phyloP scores from a whole-genome alignment of 176 grass and related monocot species.

The Oryza longistaminata region DNA sequence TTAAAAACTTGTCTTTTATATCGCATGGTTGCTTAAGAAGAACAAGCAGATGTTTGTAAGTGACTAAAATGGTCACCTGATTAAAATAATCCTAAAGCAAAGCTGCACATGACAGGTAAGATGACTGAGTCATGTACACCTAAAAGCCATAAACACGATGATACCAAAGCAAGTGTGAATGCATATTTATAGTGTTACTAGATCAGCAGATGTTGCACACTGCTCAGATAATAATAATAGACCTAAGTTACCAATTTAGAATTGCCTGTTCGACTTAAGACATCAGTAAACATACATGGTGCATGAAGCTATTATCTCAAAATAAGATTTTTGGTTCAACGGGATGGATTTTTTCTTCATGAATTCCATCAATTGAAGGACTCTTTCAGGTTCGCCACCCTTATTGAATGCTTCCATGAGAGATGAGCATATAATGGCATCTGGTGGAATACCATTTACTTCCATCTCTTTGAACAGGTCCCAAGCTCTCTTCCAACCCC shows the following conservation, averaged over 20 bases:
- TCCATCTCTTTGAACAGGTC: slow-evolving; percentile 80
- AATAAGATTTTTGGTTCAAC: slow-evolving; percentile 73
- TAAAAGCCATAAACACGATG: slow-evolving; percentile 23
- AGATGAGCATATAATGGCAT: slow-evolving; percentile 79
- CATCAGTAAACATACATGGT: slow-evolving; percentile 65
- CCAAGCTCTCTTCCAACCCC: slow-evolving; percentile 70
- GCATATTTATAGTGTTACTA: slow-evolving; percentile 8
- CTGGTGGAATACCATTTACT: slow-evolving; percentile 54
- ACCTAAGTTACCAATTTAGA: slow-evolving; percentile 14
- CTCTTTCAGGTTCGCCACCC: slow-evolving; percentile 65
- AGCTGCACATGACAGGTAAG: not conserved
- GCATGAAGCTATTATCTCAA: slow-evolving; percentile 85
- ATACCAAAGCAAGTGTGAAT: not conserved
- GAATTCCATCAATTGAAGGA: slow-evolving; percentile 68
- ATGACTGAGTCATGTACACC: not conserved
- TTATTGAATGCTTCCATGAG: slow-evolving; percentile 81
- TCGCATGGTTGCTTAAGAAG: not conserved
- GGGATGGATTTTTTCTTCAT: slow-evolving; percentile 75
- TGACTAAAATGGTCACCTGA: slow-evolving; percentile 4
- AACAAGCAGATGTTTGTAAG: slow-evolving; percentile 20
- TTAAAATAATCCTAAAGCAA: slow-evolving; percentile 21
- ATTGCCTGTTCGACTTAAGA: slow-evolving; percentile 29
- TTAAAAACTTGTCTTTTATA: slow-evolving; percentile 23
- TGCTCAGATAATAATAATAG: slow-evolving; percentile 29
- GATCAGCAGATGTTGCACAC: slow-evolving; percentile 3